phyloP scores from a whole-genome alignment of 2,329 filamentous ascomycete species.

The Alternaria sp. region DNA sequence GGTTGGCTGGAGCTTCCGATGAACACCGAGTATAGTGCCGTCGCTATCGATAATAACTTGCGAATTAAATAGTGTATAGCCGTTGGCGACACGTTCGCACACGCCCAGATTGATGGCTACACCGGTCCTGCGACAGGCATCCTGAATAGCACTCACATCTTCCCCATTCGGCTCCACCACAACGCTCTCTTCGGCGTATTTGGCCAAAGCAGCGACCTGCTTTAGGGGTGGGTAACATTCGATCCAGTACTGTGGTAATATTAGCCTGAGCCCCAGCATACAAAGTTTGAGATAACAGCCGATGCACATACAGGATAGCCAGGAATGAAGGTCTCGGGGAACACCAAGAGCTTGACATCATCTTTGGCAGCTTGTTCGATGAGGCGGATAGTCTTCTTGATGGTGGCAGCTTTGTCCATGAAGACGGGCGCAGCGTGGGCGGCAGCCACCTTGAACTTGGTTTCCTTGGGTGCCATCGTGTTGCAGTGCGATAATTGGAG shows the following conservation, averaged over 20 bases:
- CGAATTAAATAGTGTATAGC: constrained; percentile 47
- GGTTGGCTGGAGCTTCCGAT: constrained; percentile 49
- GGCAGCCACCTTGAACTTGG: constrained; percentile 46
- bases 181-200: constrained; percentile 46
- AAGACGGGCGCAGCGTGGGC: constrained; percentile 47
- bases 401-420: constrained; percentile 48
- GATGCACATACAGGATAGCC: constrained; percentile 42
- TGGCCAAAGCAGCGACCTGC: constrained; percentile 40
- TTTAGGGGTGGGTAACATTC: constrained; percentile 47
- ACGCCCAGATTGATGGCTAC: constrained; percentile 46
- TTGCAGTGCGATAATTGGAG: not conserved
- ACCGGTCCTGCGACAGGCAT: constrained; percentile 39
- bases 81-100: constrained; percentile 43
- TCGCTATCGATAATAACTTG: constrained; percentile 45
- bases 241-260: constrained; percentile 39
- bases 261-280: constrained; percentile 7
- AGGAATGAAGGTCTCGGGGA: constrained; percentile 48
- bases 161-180: constrained; percentile 41
- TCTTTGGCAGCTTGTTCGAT: constrained; percentile 43
- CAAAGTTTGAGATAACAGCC: not conserved
- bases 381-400: constrained; percentile 40
- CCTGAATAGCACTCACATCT: constrained; percentile 41
- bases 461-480: constrained; percentile 27
- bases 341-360: constrained; percentile 43
- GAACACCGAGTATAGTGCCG: constrained; percentile 45